A percentile compares a stretch with the other conserved stretches of the same genome.
Evolutionary conservation across 371 early-diverging fungal genomes (phyloP).

Genomic region (Basidiobolus meristosporus): DNA sequence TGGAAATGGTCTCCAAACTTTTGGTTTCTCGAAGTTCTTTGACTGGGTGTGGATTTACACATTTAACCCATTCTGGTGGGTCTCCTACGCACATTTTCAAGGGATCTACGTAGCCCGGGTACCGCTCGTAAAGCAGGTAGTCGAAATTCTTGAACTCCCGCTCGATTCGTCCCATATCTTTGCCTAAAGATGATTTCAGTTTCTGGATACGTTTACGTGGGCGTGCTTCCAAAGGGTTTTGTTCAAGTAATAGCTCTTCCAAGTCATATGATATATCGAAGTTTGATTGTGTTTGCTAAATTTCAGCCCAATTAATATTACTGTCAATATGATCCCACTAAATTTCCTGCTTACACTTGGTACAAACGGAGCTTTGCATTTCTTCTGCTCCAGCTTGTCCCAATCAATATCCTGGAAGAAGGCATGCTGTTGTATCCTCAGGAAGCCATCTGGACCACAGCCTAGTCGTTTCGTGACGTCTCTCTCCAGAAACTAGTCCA

Average conservation of each 20-base stretch:
- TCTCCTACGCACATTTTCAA: conserved; percentile 40
- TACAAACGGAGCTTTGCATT: conserved; percentile 13
- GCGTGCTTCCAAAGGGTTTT: conserved; percentile 56
- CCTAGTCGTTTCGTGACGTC: conserved; percentile 2
- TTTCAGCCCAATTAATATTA: no score
- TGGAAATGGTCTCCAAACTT: no score
- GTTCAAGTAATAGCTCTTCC: conserved; percentile 84
- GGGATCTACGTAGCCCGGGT: conserved; percentile 38
- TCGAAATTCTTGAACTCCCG: conserved; percentile 40
- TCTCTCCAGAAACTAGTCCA: conserved; percentile 5
- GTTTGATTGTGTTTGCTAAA: conserved; percentile 50
- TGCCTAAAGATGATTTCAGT: no score
- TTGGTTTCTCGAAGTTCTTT: no score
- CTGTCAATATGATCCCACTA: no score
- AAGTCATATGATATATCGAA: conserved; percentile 93
- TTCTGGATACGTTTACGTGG: conserved; percentile 3
- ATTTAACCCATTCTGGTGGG: conserved; percentile 47
- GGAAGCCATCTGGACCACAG: conserved; percentile 5
- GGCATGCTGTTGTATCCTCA: conserved; percentile 8
- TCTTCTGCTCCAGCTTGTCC: conserved; percentile 10
- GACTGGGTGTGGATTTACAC: no score
- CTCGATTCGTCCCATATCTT: conserved; percentile 17
- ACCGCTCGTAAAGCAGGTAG: conserved; percentile 38
- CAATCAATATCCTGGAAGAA: conserved; percentile 11
- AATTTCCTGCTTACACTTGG: no score